Evolutionary conservation across 441 rosid species (phyloP), one percentile per base, ranked within the genome.

Genomic region (Syzygium syzygioides): DNA sequence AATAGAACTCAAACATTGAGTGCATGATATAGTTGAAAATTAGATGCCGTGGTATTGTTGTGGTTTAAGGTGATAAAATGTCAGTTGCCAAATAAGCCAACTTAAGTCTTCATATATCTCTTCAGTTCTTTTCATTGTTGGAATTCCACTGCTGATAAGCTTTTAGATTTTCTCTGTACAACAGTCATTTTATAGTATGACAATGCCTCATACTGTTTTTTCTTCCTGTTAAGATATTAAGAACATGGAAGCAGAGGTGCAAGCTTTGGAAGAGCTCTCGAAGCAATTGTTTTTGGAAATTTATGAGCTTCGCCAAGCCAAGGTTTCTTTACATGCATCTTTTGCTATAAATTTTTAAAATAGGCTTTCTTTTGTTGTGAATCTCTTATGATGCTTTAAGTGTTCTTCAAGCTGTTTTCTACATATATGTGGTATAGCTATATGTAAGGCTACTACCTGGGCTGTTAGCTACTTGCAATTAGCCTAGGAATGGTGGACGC

Each of bases 261-360:
- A 95, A 90, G 97, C 96, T 84, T 93, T 97, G 87, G 99, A 97
- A 90, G 99, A 97, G 94, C 96, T 98, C 45, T 97, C 99, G 56
- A 98, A 97, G 96, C 99, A 98, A 93, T 94, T 98, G 54, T 98
- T 98, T 94, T 91, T 98, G 95, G 99, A 98, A 93, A 97, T 98
- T 85, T 98, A 95, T 91, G 99, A 98, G 94, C 99, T 98, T 93
- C 99, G 97, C 90, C 98, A 96, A 90, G 97, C 99, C 89, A 98
- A 97, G 99, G 99, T 97, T 20, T 90, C 88, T 87, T 86, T 88
- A 88, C 68, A 66, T 52, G 28, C 87, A 26, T 79, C 59, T 66
- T 52, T 85, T 80, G 56, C 50, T 37, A 23, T 23, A 83, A 14
- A 55, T 37, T 15, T 41, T 88, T 45, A 41, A 56, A 57, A 56